Conservation (phyloP, 176 grass and related monocot genomes). For the Triticum dicoccoides region DNA sequence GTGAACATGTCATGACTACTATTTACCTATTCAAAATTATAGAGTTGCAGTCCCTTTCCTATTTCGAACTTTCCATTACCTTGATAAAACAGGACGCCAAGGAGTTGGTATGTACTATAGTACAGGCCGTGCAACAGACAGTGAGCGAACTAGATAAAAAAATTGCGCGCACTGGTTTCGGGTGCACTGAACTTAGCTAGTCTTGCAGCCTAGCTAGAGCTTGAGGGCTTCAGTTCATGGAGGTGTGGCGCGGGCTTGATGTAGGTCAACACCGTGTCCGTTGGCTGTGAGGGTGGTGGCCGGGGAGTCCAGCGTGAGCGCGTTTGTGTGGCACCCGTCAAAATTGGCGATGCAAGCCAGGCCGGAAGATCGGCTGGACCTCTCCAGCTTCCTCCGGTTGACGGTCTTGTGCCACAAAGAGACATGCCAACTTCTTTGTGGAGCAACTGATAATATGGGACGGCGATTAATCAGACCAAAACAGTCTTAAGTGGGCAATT, state of each 20-base stretch:
- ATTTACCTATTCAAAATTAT: too few species aligned
- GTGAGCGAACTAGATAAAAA: slow-evolving; percentile 25
- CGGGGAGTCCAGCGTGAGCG: slow-evolving; percentile 67
- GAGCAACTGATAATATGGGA: slow-evolving; percentile 47
- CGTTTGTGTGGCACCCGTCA: slow-evolving; percentile 74
- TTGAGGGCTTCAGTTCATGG: slow-evolving; percentile 35
- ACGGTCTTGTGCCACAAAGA: slow-evolving; percentile 39
- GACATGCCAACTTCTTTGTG: slow-evolving; percentile 82
- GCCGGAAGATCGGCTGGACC: slow-evolving; percentile 80
- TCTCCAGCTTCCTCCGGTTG: slow-evolving; percentile 85
- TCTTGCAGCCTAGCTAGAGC: slow-evolving; percentile 33
- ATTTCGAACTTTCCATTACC: too few species aligned
- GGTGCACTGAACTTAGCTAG: neutral
- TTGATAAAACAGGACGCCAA: too few species aligned
- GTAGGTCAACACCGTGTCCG: slow-evolving; percentile 65
- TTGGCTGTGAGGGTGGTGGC: slow-evolving; percentile 52
- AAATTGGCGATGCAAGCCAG: slow-evolving; percentile 79
- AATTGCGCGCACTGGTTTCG: slow-evolving; percentile 1
- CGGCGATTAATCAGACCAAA: neutral
- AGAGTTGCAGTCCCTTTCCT: too few species aligned
- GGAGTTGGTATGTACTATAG: too few species aligned
- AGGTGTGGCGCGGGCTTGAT: slow-evolving; percentile 57
- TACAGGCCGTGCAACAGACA: too few species aligned
- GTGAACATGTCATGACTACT: neutral
- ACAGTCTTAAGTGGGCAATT: neutral